A percentile compares a stretch with the other conserved stretches of the same genome.
Evolutionary conservation across 2,329 filamentous ascomycete genomes (phyloP).

Genomic region (Arthrobotrys sphaeroides): DNA sequence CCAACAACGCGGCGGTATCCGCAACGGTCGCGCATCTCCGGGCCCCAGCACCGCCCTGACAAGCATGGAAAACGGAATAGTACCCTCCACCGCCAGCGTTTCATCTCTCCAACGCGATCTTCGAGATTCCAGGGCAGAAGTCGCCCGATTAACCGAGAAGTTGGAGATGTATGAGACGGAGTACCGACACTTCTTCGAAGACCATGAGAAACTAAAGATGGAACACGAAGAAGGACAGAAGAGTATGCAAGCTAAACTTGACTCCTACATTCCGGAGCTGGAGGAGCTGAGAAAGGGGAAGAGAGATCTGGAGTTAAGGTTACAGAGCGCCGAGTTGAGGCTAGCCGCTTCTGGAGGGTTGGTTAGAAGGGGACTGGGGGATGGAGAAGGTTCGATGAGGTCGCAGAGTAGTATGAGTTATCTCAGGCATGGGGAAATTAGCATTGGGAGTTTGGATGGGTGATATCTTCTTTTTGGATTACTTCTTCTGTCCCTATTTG

Average conservation of each 20-base stretch:
- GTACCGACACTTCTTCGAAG: constrained; percentile 48
- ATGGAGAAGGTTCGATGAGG: constrained; percentile 16
- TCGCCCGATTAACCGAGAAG: constrained; percentile 36
- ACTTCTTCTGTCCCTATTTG: too few species aligned
- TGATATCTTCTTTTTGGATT: constrained; percentile 4
- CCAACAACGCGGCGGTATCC: constrained; percentile 22
- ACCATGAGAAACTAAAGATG: constrained; percentile 37
- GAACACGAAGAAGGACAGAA: constrained; percentile 40
- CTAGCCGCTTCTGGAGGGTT: constrained; percentile 40
- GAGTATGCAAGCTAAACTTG: constrained; percentile 23
- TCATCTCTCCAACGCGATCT: constrained; percentile 32
- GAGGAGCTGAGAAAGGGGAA: constrained; percentile 38
- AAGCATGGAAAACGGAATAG: constrained; percentile 22
- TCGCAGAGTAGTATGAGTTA: constrained; percentile 50
- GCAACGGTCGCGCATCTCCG: constrained; percentile 36
- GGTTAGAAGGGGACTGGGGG: not conserved
- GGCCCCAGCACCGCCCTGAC: constrained; percentile 18
- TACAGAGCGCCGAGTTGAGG: constrained; percentile 43
- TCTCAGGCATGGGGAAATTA: constrained; percentile 39
- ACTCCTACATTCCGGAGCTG: constrained; percentile 18
- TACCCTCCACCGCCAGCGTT: constrained; percentile 3
- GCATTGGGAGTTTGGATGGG: constrained; percentile 28
- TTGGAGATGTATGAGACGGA: constrained; percentile 51
- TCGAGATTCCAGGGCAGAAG: constrained; percentile 31
- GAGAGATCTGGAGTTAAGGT: constrained; percentile 24